These are phyloP conservation scores for Starmerella stigmatis DNA, from an alignment of 805 yeast species.

Conservation along the genomic window DNA sequence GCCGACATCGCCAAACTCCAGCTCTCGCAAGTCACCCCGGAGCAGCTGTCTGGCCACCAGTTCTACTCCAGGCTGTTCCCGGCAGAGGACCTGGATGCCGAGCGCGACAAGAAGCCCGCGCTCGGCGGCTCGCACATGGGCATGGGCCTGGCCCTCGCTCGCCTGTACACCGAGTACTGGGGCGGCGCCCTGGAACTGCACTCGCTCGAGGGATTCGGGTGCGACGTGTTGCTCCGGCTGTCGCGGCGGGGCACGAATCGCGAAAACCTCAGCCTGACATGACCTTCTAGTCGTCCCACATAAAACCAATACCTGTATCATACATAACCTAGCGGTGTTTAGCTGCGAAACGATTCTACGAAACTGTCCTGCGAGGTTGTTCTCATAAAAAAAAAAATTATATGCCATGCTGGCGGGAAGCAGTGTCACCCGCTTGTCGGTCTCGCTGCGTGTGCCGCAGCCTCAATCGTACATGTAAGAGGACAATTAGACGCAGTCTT, in stretches of 20 bases:
- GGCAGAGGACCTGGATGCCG: slow-evolving; percentile 13
- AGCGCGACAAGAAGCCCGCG: slow-evolving; percentile 43
- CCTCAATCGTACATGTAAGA: too few species aligned
- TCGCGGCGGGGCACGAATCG: slow-evolving; percentile 65
- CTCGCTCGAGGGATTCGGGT: slow-evolving; percentile 82
- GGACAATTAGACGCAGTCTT: too few species aligned
- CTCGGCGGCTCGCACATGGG: slow-evolving; percentile 71
- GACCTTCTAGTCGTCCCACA: slow-evolving; percentile 46
- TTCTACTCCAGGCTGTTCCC: slow-evolving; percentile 22
- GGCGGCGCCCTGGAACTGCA: slow-evolving; percentile 78
- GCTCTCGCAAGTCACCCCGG: slow-evolving; percentile 11
- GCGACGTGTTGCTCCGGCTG: slow-evolving; percentile 72
- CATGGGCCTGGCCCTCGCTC: slow-evolving; percentile 83
- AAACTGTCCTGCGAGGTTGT: too few species aligned
- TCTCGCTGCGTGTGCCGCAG: too few species aligned
- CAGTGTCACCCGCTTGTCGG: too few species aligned
- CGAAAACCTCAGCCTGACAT: slow-evolving; percentile 53
- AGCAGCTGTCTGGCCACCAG: slow-evolving; percentile 20
- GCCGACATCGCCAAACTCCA: not conserved
- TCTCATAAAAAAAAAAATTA: too few species aligned
- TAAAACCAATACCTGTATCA: too few species aligned
- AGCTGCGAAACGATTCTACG: too few species aligned
- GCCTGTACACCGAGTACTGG: slow-evolving; percentile 93
- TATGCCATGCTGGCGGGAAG: too few species aligned
- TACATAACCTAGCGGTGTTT: too few species aligned